Base-by-base conservation (phyloP, 345 rosid species). In the Bruguiera gymnorhiza region DNA sequence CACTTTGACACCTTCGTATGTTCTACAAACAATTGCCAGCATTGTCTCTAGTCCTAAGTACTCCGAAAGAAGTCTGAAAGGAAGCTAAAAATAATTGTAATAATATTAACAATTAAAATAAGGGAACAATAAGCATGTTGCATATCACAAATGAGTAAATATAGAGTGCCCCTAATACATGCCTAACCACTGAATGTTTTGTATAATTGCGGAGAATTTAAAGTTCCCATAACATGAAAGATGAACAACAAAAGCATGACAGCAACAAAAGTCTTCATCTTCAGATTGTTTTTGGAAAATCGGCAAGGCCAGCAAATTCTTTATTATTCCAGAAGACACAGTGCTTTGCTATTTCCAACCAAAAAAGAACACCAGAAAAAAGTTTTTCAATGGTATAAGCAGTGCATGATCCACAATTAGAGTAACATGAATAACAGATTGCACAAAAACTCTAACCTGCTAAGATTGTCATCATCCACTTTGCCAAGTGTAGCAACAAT, bases 21-120 rank as follows among this genome's bases (percentile, higher is more conserved):
- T 83, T 75, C 79, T 86, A 73, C 91, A 92, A 63, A 95, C 99
- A 70, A 92, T 76, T 62, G 90, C 94, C 74, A 92, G 76, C 99
- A 95, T 95, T 8, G 81, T 85, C 31, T 86, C 83, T 54, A 80
- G 66, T 69, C 99, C 99, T 60, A 95, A 72, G 74, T 80, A 95
- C 81, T 95, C 96, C 0, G 97, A 83, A 39, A 92, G 77, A 80
- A 82, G 83, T 84, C 98, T 95, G 73, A 55, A 46, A 23, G 0
- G 19, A 43, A 43, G 50, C 13, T 43, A 43, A 13, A 13, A 13
- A 43, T 43, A 43, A 43, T 43, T 43, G 50, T 13, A 13, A 15
- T 3, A 43, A 11, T 13, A 43, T 11, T 43, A 43, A 13, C 50
- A 43, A 43, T 43, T 43, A 43, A 43, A 43, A 43, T 15, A 3